Conservation (phyloP, 257 asterid species). For the Capsicum baccatum region DNA sequence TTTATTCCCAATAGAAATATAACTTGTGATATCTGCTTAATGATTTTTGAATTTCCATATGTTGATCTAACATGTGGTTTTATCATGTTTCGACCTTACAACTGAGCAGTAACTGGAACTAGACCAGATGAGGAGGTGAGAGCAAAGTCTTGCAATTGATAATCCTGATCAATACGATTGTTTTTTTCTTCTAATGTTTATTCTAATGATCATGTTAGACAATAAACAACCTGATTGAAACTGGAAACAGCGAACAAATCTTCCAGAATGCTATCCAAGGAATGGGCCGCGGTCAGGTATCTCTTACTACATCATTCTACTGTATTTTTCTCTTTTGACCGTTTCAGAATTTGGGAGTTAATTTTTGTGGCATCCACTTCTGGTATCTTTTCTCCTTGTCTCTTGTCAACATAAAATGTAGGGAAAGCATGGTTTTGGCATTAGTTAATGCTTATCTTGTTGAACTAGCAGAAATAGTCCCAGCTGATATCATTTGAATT, state of each 20-base stretch:
- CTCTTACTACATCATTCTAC: not conserved
- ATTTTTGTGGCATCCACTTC: not conserved
- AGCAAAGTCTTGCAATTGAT: slow-evolving; percentile 19
- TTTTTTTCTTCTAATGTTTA: slow-evolving; percentile 17
- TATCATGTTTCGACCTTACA: slow-evolving; percentile 30
- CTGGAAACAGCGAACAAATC: slow-evolving; percentile 87
- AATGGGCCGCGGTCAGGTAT: slow-evolving; percentile 84
- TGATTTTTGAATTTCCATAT: not conserved
- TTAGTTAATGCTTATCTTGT: not conserved
- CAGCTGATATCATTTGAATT: not conserved
- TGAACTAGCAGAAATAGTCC: not conserved
- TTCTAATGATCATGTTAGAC: slow-evolving; percentile 56
- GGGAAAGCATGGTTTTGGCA: not conserved
- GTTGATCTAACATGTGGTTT: slow-evolving; percentile 27
- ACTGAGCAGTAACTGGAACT: slow-evolving; percentile 71
- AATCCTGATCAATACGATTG: not conserved
- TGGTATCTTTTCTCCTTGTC: not conserved
- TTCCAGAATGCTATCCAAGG: slow-evolving; percentile 86
- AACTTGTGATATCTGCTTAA: not conserved
- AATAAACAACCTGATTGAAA: slow-evolving; percentile 78
- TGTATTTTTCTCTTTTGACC: not conserved
- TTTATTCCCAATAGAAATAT: slow-evolving; percentile 4
- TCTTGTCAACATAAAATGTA: not conserved
- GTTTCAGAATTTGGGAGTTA: not conserved
- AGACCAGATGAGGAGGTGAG: slow-evolving; percentile 91